A percentile compares a stretch with the other conserved stretches of the same genome.
These are phyloP conservation scores for Ramaria sp. DNA, from an alignment of 768 basidiomycete genomes.

Conservation along the genomic window DNA sequence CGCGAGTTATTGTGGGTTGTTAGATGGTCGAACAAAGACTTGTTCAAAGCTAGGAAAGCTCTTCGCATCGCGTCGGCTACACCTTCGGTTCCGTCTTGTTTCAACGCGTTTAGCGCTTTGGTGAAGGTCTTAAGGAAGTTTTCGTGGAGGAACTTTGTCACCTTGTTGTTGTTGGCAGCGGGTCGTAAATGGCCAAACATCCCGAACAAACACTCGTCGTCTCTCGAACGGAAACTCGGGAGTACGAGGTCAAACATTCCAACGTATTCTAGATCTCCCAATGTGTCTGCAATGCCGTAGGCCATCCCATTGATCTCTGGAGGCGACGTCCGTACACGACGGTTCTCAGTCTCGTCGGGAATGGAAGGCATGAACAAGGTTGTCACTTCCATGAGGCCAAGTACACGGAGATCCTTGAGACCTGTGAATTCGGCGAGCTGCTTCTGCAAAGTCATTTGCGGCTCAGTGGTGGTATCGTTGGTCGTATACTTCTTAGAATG, in stretches of 20 bases:
- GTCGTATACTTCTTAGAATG: slow-evolving; percentile 21
- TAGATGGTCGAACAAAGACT: slow-evolving; percentile 61
- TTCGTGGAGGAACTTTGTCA: slow-evolving; percentile 81
- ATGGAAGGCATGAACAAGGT: slow-evolving; percentile 48
- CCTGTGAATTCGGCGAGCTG: slow-evolving; percentile 75
- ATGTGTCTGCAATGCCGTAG: slow-evolving; percentile 91
- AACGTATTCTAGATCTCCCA: slow-evolving; percentile 69
- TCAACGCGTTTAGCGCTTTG: slow-evolving; percentile 41
- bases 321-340: slow-evolving; percentile 84
- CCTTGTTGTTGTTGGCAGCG: slow-evolving; percentile 44
- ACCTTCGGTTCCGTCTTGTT: slow-evolving; percentile 33
- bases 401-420: slow-evolving; percentile 73
- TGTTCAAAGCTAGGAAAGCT: slow-evolving; percentile 82
- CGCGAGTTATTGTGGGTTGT: slow-evolving; percentile 28
- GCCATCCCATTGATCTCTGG: slow-evolving; percentile 87
- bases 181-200: slow-evolving; percentile 69
- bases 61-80: slow-evolving; percentile 73
- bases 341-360: slow-evolving; percentile 57
- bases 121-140: slow-evolving; percentile 58
- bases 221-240: slow-evolving; percentile 64
- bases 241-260: slow-evolving; percentile 91
- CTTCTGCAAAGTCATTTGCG: slow-evolving; percentile 20
- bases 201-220: slow-evolving; percentile 84
- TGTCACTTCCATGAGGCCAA: slow-evolving; percentile 96
- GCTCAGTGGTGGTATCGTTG: slow-evolving; percentile 18